phyloP scores from a whole-genome alignment of 345 rosid species.

The Clarkia xantiana region DNA sequence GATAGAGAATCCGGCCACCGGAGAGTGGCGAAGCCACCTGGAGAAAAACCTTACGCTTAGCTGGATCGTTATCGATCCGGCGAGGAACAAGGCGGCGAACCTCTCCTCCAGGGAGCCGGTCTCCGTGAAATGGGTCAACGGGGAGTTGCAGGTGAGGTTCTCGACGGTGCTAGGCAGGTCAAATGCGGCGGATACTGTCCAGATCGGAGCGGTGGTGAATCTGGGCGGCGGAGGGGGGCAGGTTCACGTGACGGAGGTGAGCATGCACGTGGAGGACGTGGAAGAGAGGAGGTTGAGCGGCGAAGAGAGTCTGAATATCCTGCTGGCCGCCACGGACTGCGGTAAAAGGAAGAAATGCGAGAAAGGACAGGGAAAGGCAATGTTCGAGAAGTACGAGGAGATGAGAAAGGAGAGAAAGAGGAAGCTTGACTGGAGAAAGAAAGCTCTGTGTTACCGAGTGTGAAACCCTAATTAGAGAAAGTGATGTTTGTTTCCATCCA shows the following conservation, averaged over 20 bases:
- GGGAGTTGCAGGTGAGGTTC: slow-evolving; percentile 38
- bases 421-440: slow-evolving; percentile 19
- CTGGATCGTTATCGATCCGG: slow-evolving; percentile 67
- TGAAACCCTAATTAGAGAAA: too few relatives aligned
- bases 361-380: slow-evolving; percentile 22
- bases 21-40: slow-evolving; percentile 34
- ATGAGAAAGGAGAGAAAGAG: slow-evolving; percentile 27
- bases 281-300: slow-evolving; percentile 62
- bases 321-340: slow-evolving; percentile 26
- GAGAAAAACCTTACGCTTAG: slow-evolving; percentile 36
- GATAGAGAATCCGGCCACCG: slow-evolving; percentile 9
- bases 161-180: slow-evolving; percentile 16
- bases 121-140: slow-evolving; percentile 53
- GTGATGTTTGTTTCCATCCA: too few relatives aligned
- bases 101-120: slow-evolving; percentile 47
- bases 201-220: slow-evolving; percentile 28
- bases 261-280: slow-evolving; percentile 60
- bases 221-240: slow-evolving; percentile 24
- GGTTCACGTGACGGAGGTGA: slow-evolving; percentile 53
- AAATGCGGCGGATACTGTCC: slow-evolving; percentile 22
- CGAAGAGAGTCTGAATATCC: slow-evolving; percentile 47
- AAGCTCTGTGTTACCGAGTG: too few relatives aligned
- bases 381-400: slow-evolving; percentile 26
- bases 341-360: slow-evolving; percentile 23
- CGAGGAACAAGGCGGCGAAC: slow-evolving; percentile 33